A percentile compares a stretch with the other conserved stretches of the same genome.
These are phyloP conservation scores for Metarhizium guizhouense DNA, from an alignment of 2,329 filamentous ascomycete genomes.

Conservation along the genomic window DNA sequence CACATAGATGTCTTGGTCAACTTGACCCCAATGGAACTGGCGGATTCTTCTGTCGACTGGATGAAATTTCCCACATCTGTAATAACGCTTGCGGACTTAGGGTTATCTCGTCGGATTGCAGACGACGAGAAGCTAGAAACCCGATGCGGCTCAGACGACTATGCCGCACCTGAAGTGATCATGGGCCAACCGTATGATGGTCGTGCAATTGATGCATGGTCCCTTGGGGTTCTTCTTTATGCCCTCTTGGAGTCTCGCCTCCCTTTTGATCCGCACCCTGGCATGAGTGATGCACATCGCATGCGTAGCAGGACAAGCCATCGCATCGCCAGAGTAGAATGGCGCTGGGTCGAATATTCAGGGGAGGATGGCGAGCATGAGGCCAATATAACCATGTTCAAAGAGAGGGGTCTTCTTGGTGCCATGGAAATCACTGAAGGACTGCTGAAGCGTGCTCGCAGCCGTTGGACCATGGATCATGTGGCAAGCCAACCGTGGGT, in stretches of 20 bases:
- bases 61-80: conserved; percentile 70
- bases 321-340: conserved; percentile 90
- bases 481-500: conserved; percentile 73
- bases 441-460: conserved; percentile 72
- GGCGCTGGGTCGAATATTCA: conserved; percentile 85
- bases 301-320: conserved; percentile 79
- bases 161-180: conserved; percentile 91
- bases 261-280: conserved; percentile 84
- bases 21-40: conserved; percentile 58
- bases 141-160: conserved; percentile 92
- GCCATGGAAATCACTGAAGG: conserved; percentile 78
- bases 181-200: conserved; percentile 94
- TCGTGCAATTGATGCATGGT: conserved; percentile 88
- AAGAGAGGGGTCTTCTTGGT: conserved; percentile 57
- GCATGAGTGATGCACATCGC: conserved; percentile 65
- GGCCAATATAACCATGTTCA: conserved; percentile 48
- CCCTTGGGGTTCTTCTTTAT: conserved; percentile 85
- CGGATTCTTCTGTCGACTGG: conserved; percentile 58
- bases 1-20: conserved; percentile 80
- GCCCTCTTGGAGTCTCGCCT: conserved; percentile 87
- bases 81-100: conserved; percentile 83
- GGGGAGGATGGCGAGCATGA: conserved; percentile 85
- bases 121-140: conserved; percentile 86
- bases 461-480: conserved; percentile 65
- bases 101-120: conserved; percentile 76